These are phyloP conservation scores for Plectosphaerella cucumerina DNA, from an alignment of 2,329 filamentous ascomycete genomes.

Conservation along the genomic window DNA sequence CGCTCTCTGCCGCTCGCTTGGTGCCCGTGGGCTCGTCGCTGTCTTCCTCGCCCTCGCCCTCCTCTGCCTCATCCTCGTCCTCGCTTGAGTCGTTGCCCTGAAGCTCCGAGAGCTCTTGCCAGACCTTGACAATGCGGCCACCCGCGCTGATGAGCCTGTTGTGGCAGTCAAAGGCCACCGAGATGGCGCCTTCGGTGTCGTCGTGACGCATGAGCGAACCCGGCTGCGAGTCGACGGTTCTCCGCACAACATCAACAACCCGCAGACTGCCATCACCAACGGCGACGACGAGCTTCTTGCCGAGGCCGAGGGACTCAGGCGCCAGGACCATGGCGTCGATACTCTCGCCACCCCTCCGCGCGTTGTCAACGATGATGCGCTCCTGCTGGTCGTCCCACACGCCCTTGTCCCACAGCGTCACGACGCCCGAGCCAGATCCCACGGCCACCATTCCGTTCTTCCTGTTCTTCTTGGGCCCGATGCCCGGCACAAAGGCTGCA, in stretches of 20 bases:
- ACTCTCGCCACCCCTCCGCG: slow-evolving; percentile 64
- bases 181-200: slow-evolving; percentile 80
- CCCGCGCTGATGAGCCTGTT: slow-evolving; percentile 88
- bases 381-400: slow-evolving; percentile 95
- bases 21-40: slow-evolving; percentile 36
- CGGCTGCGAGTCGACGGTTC: slow-evolving; percentile 64
- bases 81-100: slow-evolving; percentile 39
- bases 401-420: slow-evolving; percentile 92
- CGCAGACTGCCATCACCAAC: slow-evolving; percentile 75
- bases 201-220: slow-evolving; percentile 60
- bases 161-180: slow-evolving; percentile 76
- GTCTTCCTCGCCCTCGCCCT: slow-evolving; percentile 39
- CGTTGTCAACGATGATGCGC: slow-evolving; percentile 70
- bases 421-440: slow-evolving; percentile 70
- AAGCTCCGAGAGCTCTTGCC: slow-evolving; percentile 71
- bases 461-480: slow-evolving; percentile 61
- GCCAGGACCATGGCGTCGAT: slow-evolving; percentile 73
- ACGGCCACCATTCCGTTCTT: slow-evolving; percentile 75
- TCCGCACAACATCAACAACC: slow-evolving; percentile 69
- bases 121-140: slow-evolving; percentile 82
- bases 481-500: slow-evolving; percentile 70
- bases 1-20: slow-evolving; percentile 43
- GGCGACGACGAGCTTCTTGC: slow-evolving; percentile 75
- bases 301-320: slow-evolving; percentile 64
- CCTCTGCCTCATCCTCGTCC: slow-evolving; percentile 42